These are phyloP conservation scores for Lactarius trivialis DNA, from an alignment of 768 basidiomycete species.

Conservation along the genomic window DNA sequence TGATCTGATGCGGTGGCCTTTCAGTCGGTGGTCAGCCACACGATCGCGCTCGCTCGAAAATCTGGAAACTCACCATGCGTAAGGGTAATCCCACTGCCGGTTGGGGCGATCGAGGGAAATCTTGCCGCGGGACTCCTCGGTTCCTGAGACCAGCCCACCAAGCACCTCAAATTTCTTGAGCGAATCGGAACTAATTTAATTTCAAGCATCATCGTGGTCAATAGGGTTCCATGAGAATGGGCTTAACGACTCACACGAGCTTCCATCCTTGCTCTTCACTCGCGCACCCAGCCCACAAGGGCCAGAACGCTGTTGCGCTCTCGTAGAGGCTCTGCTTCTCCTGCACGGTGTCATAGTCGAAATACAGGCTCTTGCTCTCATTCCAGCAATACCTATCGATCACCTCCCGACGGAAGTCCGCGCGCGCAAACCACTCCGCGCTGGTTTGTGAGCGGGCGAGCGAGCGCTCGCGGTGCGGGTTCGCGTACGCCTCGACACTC, in stretches of 20 bases:
- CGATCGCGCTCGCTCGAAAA: background rate
- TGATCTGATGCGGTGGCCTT: conserved; percentile 97
- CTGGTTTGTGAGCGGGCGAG: conserved; percentile 58
- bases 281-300: conserved; percentile 95
- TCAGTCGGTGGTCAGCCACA: conserved; percentile 15
- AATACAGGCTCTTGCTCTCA: conserved; percentile 88
- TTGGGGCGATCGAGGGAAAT: conserved; percentile 95
- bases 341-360: conserved; percentile 91
- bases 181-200: conserved; percentile 69
- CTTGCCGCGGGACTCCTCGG: conserved; percentile 92
- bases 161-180: conserved; percentile 94
- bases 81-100: conserved; percentile 98
- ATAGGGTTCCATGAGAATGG: background rate
- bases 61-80: conserved; percentile 51
- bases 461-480: conserved; percentile 53
- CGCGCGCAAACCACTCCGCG: conserved; percentile 90
- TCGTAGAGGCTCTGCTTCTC: conserved; percentile 93
- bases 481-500: conserved; percentile 60
- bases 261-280: conserved; percentile 93
- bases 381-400: conserved; percentile 98
- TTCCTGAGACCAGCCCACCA: conserved; percentile 92
- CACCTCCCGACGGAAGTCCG: conserved; percentile 70
- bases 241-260: conserved; percentile 63
- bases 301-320: conserved; percentile 94
- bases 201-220: conserved; percentile 10